Conservation (phyloP, 345 rosid species). For the Diplotaxis tenuifolia region DNA sequence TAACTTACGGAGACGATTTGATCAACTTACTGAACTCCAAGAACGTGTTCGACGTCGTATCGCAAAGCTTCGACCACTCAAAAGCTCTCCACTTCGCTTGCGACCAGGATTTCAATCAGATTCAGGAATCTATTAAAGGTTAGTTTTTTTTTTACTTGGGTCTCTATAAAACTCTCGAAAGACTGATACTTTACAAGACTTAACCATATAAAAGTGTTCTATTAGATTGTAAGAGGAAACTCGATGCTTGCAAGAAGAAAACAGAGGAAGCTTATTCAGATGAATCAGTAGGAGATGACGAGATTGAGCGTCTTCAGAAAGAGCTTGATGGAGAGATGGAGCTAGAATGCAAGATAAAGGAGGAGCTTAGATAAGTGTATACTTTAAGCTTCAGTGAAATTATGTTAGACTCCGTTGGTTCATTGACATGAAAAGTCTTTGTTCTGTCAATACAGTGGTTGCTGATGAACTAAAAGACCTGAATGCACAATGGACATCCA, state of each 20-base stretch:
- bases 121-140: constrained; percentile 49
- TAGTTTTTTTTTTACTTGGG: constrained; percentile 5
- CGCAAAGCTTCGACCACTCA: constrained; percentile 44
- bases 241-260: constrained; percentile 64
- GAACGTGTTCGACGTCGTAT: constrained; percentile 41
- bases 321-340: constrained; percentile 60
- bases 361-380: constrained; percentile 82
- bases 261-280: constrained; percentile 60
- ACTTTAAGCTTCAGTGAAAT: not conserved
- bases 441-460: constrained; percentile 46
- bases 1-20: constrained; percentile 62
- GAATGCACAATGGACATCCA: constrained; percentile 45
- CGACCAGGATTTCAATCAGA: constrained; percentile 44
- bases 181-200: not conserved
- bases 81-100: constrained; percentile 49
- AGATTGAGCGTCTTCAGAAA: constrained; percentile 48
- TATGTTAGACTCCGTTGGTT: not conserved
- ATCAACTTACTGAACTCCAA: constrained; percentile 47
- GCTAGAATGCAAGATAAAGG: constrained; percentile 44
- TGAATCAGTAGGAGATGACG: constrained; percentile 43
- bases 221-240: constrained; percentile 52
- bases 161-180: not conserved
- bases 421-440: constrained; percentile 2
- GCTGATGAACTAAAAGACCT: constrained; percentile 50
- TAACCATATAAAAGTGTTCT: not conserved